Evolutionary conservation across 106 monocot species (phyloP), one percentile per base, ranked within the genome.

Genomic region (Alisma plantagoaquatica): DNA sequence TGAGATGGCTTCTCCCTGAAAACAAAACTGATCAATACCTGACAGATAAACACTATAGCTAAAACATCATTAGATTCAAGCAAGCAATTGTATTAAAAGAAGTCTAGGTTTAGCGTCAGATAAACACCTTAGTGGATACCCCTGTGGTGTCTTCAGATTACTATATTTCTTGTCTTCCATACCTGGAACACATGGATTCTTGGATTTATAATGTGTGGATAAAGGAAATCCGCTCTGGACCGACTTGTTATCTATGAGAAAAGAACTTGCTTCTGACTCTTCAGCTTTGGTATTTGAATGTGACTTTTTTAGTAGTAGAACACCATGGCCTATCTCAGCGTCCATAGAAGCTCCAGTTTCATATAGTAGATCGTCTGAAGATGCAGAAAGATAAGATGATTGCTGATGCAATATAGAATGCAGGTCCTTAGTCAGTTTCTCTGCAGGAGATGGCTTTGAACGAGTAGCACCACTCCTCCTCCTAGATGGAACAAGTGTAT

Each of bases 241-340:
- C 29, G 57, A 63, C 55, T 64, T 66, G 41, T 70, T 82, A 61
- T 79, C 81, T 43, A 56, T 27, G 38, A 78, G 76, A 71, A 82
- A 43, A 3, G 98, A 98, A 70, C 96, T 98, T 56, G 96, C 96
- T 53, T 93, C 98, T 45, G 90, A 99, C 77, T 99, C 98, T 66
- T 98, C 98, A 31, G 90, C 90, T 3, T 64, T 38, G 28, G 50
- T 50, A 60, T 66, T 77, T 56, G 70, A 59, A 76, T 82, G 74
- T 54, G 71, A 68, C 45, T 81, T 42, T 41, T 73, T 71, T 60
- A 99, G 75, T 48, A 99, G 84, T 38, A 99, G 69, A 59, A 85
- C 59, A 41, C 98, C 98, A 74, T 78, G 67, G 20, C 85, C 76
- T 7, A 99, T 90, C 67, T 99, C 98, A 55, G 74, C 51, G 33